phyloP scores from a whole-genome alignment of 768 basidiomycete species.

The Tephrocybe sp. region DNA sequence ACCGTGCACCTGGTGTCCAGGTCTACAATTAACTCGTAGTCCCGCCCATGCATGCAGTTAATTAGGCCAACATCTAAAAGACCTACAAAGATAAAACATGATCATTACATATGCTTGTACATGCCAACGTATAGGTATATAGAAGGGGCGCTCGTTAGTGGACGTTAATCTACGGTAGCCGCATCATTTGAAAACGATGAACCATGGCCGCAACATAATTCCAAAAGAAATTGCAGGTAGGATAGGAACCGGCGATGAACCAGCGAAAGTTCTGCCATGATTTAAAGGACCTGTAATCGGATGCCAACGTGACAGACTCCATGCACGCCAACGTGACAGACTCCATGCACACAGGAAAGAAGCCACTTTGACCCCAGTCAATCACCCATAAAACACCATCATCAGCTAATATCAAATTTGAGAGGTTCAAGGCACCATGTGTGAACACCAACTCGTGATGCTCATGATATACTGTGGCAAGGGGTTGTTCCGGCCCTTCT shows the following conservation, averaged over 20 bases:
- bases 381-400: constrained; percentile 29
- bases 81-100: too few relatives aligned
- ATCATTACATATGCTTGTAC: too few relatives aligned
- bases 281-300: neutral
- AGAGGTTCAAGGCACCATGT: constrained; percentile 26
- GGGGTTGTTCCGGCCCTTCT: neutral
- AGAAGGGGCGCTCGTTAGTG: too few relatives aligned
- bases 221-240: constrained; percentile 1
- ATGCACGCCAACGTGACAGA: constrained; percentile 8
- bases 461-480: neutral
- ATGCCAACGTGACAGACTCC: constrained; percentile 7
- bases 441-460: constrained; percentile 20
- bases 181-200: too few relatives aligned
- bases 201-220: neutral
- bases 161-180: too few relatives aligned
- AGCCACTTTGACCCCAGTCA: constrained; percentile 27
- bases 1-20: too few relatives aligned
- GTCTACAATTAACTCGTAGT: too few relatives aligned
- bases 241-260: constrained; percentile 1
- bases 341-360: constrained; percentile 28
- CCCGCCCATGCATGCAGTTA: too few relatives aligned
- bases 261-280: constrained; percentile 2
- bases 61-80: too few relatives aligned
- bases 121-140: too few relatives aligned
- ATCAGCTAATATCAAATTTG: constrained; percentile 24